Percentiles rank a stretch among this genome's conserved stretches.
phyloP scores from a whole-genome alignment of 2,329 filamentous ascomycete species.

The Aspergillus brasiliensis region DNA sequence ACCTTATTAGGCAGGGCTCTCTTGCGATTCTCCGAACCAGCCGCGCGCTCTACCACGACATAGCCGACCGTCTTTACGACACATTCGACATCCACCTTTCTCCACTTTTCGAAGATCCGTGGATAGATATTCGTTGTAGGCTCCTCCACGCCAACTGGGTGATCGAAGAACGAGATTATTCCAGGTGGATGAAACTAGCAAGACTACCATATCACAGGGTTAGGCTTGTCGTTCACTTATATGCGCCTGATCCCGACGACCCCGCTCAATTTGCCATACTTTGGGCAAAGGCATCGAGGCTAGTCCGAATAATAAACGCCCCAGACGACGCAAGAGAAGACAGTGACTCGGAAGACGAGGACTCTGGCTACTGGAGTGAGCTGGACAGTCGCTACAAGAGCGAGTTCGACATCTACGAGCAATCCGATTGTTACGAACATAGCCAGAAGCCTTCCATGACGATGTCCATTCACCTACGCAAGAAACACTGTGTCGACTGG shows the following conservation, averaged over 20 bases:
- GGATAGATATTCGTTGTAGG: neutral
- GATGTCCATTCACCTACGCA: too few species aligned
- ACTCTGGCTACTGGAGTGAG: too few species aligned
- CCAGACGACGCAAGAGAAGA: too few species aligned
- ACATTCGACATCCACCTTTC: constrained; percentile 8
- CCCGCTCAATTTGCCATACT: neutral
- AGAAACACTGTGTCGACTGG: too few species aligned
- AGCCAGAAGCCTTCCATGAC: too few species aligned
- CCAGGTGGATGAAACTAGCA: neutral
- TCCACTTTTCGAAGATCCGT: neutral
- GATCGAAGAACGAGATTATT: neutral
- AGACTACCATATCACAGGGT: neutral
- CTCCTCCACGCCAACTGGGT: neutral
- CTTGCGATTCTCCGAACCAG: constrained; percentile 7
- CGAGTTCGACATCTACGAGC: too few species aligned
- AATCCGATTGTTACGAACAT: too few species aligned
- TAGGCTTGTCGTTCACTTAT: neutral
- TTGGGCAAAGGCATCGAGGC: neutral
- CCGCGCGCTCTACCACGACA: constrained; percentile 11
- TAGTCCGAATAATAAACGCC: too few species aligned
- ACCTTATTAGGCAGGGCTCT: neutral
- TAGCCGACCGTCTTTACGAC: constrained; percentile 8
- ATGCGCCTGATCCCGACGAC: neutral
- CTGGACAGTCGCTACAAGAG: too few species aligned
- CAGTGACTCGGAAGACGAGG: too few species aligned